Evolutionary conservation across 768 basidiomycete genomes (phyloP), one percentile per base, ranked within the genome.

Genomic region (Macrolepiota dolichaula): DNA sequence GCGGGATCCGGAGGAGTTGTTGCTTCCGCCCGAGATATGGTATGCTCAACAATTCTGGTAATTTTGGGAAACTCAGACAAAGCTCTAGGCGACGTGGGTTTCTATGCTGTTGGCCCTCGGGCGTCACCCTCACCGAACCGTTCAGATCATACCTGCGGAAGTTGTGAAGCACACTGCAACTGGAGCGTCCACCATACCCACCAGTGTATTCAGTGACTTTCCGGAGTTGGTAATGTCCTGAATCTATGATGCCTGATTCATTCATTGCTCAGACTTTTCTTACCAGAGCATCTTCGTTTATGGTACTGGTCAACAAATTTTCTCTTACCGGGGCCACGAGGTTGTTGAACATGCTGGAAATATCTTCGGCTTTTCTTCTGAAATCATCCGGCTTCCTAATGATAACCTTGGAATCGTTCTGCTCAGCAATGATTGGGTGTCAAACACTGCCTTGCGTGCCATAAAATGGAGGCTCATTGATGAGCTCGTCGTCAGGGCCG

Each of bases 281-380:
- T n/a, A n/a, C 19, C 1, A 79, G 79, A 75, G 74, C 49, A 70
- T 74, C 0, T 70, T 66, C 37, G 74, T 77, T 0, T 79, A 81
- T 50, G 78, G 77, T 0, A 70, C 70, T 22, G 79, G 73, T 11
- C 79, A 79, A 65, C 71, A 68, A 63, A 62, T 74, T 6, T 77
- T 69, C 59, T 70, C 75, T 0, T 79, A 79, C 54, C 75, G 71
- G 35, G 78, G 77, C 3, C 71, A 74, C 53, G 76, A 78, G 53
- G 68, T 79, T 7, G 71, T 80, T 37, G 78, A 80, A 61, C 79
- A 81, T 63, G 76, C 76, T 2, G 78, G 79, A 1, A 71, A 68
- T 51, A 75, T 76, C 58, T 74, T 76, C 4, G 78, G 77, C 1
- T 79, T 64, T 55, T 68, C 65, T 42, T 67, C 67, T 0, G 67